Evolutionary conservation across 2,329 filamentous ascomycete genomes (phyloP), one percentile per base, ranked within the genome.

Genomic region (Beauveria brongniartii): DNA sequence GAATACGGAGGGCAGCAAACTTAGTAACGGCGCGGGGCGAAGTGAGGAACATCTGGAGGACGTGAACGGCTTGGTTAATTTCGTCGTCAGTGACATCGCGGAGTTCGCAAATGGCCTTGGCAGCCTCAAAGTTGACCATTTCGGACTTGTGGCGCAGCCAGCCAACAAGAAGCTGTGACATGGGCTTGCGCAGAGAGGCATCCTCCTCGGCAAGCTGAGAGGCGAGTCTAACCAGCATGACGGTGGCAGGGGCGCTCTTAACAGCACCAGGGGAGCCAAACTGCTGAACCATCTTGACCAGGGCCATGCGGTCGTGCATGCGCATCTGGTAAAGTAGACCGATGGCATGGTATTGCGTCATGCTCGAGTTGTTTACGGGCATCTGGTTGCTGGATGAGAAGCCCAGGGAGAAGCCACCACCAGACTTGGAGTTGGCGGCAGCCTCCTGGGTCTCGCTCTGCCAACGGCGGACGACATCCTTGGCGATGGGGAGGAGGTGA

Each of bases 201-300:
- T 99, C 94, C 71, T 99, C 94, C 73, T 96, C 92, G 37, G 93
- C 93, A 64, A 99, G 81, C 79, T 96, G 94, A 47, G 93, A 91
- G 40, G 94, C 94, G 65, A 99, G 78, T 67, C 94, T 85, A 60
- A 99, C 94, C 30, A 99, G 82, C 84, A 99, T 88, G 55, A 99
- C 86, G 62, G 92, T 88, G 40, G 92, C 94, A 63, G 93, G 91
- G 22, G 94, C 92, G 75, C 90, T 97, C 85, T 97, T 97, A 64
- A 97, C 88, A 12, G 91, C 91, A 62, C 94, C 94, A 18, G 92
- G 85, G 58, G 88, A 88, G 57, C 92, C 92, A 73, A 97, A 97
- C 75, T 99, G 94, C 78, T 99, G 94, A n/a, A 99, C 93, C 94
- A 99, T 97, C 83, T 99, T 99, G 63, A 97, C 93, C 68, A 99